Percentiles rank a stretch among this genome's conserved stretches.
phyloP scores from a whole-genome alignment of 306 rosid species.

The Carpinus viminea region DNA sequence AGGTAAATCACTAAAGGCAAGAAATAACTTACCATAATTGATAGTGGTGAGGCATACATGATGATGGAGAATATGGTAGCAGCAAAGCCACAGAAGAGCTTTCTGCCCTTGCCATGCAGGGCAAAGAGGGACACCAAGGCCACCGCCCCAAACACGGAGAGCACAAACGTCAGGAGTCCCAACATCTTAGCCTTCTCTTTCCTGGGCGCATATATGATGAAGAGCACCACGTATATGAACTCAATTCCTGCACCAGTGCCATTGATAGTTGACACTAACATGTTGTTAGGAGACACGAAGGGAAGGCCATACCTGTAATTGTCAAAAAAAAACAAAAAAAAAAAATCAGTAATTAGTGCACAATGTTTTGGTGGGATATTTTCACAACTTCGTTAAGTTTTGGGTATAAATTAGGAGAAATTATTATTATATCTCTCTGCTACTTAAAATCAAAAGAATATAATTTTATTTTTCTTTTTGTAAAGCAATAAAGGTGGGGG shows the following conservation, averaged over 20 bases:
- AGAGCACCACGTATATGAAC: constrained; percentile 57
- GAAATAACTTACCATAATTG: constrained; percentile 64
- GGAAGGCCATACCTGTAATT: constrained; percentile 82
- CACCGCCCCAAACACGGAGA: constrained; percentile 50
- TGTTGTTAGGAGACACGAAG: constrained; percentile 77
- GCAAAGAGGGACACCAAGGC: constrained; percentile 76
- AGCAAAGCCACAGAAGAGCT: constrained; percentile 74
- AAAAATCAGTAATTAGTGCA: no score
- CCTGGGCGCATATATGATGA: constrained; percentile 52
- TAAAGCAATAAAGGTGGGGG: not conserved
- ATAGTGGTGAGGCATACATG: constrained; percentile 92
- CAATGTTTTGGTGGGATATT: no score
- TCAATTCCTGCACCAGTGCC: constrained; percentile 78
- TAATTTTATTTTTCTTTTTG: not conserved
- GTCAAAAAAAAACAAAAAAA: no score
- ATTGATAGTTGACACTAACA: constrained; percentile 74
- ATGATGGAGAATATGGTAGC: constrained; percentile 71
- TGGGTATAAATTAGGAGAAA: no score
- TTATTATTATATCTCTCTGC: not conserved
- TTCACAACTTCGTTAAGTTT: no score
- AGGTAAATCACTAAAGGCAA: not conserved
- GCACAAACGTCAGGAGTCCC: constrained; percentile 46
- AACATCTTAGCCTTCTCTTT: constrained; percentile 60
- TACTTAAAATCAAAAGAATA: no score
- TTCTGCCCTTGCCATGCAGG: constrained; percentile 49